Base-by-base conservation (phyloP, 2,329 filamentous ascomycete genomes). In the Cercospora beticola region DNA sequence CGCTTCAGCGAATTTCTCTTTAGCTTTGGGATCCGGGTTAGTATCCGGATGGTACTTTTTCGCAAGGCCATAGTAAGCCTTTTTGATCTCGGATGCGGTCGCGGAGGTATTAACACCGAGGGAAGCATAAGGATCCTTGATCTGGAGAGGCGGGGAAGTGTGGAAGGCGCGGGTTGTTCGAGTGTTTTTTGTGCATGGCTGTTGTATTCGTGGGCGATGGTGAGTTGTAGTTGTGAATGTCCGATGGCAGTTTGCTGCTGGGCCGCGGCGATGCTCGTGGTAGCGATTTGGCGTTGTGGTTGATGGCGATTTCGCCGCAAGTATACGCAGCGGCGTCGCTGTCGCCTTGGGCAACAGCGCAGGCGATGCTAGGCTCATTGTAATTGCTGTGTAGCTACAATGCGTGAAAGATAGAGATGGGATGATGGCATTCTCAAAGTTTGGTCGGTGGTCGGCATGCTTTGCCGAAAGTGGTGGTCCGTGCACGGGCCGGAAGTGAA, bases 1-100 rank as follows among this genome's bases (percentile, higher is more conserved):
- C 65, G 96, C 92, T 74, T 97, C 94, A 71, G 90, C 87, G 76
- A 99, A 99, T 76, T 92, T 94, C 76, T 98, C 95, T 79, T 98
- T 98, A 40, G 95, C 94, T n/a, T 84, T 86, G 2, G 92, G 81
- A 74, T 98, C 95, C 80, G 98, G 98, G 85, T 98, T 99, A 40
- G 95, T 98, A 79, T 99, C 95, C 8, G 95, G 95, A 77, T 99
- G 95, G 79, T 89, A 99, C 78, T 98, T 99, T 82, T 99, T 99
- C 21, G 95, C 95, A 68, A 98, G 85, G 62, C 94, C 92, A 79
- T 99, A 99, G 84, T 99, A 99, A 3, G 95, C 94, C 81, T 97
- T 98, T 80, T 99, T 99, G 79, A 99, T 98, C 40, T 98, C 94
- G 68, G 88, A 84, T 3, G 93, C 83, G 1, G 92, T 89, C n/a